These are phyloP conservation scores for Debaryomyces sp. DNA, from an alignment of 1,139 yeast species.

Conservation along the genomic window DNA sequence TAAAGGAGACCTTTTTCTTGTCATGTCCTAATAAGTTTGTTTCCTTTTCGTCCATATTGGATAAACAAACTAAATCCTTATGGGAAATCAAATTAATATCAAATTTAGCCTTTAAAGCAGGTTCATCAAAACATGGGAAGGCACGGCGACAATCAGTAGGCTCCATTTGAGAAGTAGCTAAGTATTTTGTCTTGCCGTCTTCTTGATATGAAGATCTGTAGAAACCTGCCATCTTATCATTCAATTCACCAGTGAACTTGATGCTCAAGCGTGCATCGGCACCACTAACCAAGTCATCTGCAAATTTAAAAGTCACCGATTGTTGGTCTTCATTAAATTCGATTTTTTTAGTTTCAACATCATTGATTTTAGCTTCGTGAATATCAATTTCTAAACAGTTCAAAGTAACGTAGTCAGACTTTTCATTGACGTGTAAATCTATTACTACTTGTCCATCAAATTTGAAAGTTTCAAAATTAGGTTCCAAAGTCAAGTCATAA, in stretches of 20 bases:
- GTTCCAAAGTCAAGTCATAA: slow-evolving; percentile 73
- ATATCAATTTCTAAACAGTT: slow-evolving; percentile 69
- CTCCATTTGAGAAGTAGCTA: slow-evolving; percentile 88
- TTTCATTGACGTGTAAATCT: slow-evolving; percentile 62
- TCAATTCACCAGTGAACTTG: slow-evolving; percentile 69
- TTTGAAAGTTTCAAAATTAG: slow-evolving; percentile 69
- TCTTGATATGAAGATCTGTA: slow-evolving; percentile 71
- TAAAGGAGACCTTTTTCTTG: slow-evolving; percentile 52
- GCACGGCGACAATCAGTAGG: slow-evolving; percentile 90
- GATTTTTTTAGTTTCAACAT: slow-evolving; percentile 31
- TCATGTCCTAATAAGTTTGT: slow-evolving; percentile 47
- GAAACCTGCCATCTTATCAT: slow-evolving; percentile 86
- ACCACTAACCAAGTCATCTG: slow-evolving; percentile 49
- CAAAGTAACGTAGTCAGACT: slow-evolving; percentile 53
- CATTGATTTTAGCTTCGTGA: slow-evolving; percentile 51
- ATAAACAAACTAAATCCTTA: slow-evolving; percentile 62
- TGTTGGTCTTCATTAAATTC: slow-evolving; percentile 57
- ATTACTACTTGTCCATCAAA: slow-evolving; percentile 69
- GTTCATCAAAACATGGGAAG: slow-evolving; percentile 90
- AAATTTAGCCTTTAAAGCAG: slow-evolving; percentile 81
- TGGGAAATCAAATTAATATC: slow-evolving; percentile 65
- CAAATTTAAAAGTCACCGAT: slow-evolving; percentile 63
- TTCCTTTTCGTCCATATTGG: slow-evolving; percentile 74
- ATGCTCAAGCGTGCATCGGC: slow-evolving; percentile 49
- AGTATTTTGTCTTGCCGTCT: slow-evolving; percentile 61